A percentile compares a stretch with the other conserved stretches of the same genome.
phyloP scores from a whole-genome alignment of 495 filamentous ascomycete species.

The Alectoria sarmentosa region DNA sequence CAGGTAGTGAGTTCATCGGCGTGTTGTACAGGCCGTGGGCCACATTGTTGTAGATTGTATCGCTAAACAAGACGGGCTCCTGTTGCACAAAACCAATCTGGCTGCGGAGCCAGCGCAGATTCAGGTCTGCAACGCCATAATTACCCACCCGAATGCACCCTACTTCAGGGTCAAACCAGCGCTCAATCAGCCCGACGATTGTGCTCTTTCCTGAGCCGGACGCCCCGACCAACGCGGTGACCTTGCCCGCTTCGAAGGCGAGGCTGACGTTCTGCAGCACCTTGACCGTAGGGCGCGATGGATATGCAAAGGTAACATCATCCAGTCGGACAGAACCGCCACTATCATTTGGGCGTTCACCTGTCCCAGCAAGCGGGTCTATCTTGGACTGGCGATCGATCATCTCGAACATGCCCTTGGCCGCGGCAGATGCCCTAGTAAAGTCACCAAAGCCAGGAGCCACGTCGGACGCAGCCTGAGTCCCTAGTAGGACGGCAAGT shows the following conservation, averaged over 20 bases:
- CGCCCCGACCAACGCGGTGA: conserved; percentile 60
- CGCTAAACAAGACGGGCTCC: conserved; percentile 19
- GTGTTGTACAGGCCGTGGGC: not conserved
- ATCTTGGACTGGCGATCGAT: conserved; percentile 17
- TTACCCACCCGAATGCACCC: conserved; percentile 56
- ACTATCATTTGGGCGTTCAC: conserved; percentile 39
- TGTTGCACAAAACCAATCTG: conserved; percentile 73
- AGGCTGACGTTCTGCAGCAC: conserved; percentile 43
- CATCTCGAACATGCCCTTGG: conserved; percentile 5
- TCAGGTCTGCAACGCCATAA: conserved; percentile 67
- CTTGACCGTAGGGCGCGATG: conserved; percentile 48
- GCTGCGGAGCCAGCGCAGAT: conserved; percentile 80
- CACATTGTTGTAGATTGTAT: not conserved
- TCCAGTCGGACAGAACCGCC: conserved; percentile 43
- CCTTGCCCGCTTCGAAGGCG: conserved; percentile 47
- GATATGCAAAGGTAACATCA: conserved; percentile 55
- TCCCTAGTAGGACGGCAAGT: conserved; percentile 31
- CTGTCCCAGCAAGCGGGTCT: conserved; percentile 38
- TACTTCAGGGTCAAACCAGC: conserved; percentile 51
- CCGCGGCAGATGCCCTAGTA: conserved; percentile 35
- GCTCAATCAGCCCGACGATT: conserved; percentile 54
- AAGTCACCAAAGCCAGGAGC: conserved; percentile 33
- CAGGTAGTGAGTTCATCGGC: not conserved
- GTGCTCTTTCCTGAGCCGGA: conserved; percentile 72
- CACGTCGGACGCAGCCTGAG: too few relatives aligned